Evolutionary conservation across 2,329 filamentous ascomycete species (phyloP), one percentile per base, ranked within the genome.

Genomic region (Dactylellina sp.): DNA sequence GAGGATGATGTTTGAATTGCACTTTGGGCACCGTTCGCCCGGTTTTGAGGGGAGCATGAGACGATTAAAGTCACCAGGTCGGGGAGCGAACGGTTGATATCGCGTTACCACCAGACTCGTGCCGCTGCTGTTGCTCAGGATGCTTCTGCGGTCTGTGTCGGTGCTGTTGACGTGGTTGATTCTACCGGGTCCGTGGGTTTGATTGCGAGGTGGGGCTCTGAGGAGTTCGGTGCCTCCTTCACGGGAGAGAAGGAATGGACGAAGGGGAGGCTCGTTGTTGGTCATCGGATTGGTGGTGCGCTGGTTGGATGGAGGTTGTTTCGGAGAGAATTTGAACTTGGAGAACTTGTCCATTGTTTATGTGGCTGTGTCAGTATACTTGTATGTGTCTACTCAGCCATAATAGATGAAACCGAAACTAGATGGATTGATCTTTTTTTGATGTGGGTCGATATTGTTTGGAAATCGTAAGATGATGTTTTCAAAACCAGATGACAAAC

Each of bases 51-150:
- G 42, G 1, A 32, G 22, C 61, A 39, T 60, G 6, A 39, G 37
- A 16, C 24, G 16, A 7, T 24, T 46, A 40, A 74, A 60, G 35
- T 66, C 70, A 28, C 46, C 63, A 9, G 20, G 46, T 9, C 47
- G 70, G 11, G 70, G 70, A 44, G 61, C 61, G 32, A 74, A 74
- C 9, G 61, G 61, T 9, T 65, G n/a, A 35, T 60, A 74, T 2
- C 53, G 18, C 1, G 37, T 44, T 24, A 32, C 20, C 11, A n/a
- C 5, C 40, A 12, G 42, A 12, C 16, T 22, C 5, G 16, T 22
- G 11, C n/a, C 18, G 3, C 1, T 24, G 1, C n/a, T 55, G 20
- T 32, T 32, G 4, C 37, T 44, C 4, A 44, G 11, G 20, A 32
- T 32, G 37, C 22, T 57, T 25, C 22, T 25, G 22, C 20, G 20